Evolutionary conservation across 345 rosid genomes (phyloP), one percentile per base, ranked within the genome.

Genomic region (Physaria fendleri): DNA sequence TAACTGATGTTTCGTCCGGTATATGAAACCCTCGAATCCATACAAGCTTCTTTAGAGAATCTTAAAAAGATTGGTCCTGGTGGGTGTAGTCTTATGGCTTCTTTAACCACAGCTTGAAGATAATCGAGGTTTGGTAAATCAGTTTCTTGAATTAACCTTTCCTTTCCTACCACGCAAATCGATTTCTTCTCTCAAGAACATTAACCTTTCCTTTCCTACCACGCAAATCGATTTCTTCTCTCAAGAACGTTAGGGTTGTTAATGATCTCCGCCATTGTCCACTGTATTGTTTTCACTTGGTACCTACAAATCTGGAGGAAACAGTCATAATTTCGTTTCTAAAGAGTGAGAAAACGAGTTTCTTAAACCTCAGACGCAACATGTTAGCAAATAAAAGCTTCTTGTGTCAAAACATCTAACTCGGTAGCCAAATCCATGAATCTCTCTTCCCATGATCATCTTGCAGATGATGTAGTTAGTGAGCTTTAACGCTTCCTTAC

Each of bases 261-360:
- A 2, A 30, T 8, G 12, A 30, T 30, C 34, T 30, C 34, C 4
- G 12, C 34, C 34, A 30, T 30, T 30, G 34, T 8, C 34, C 34
- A 30, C 34, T 30, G 12, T 30, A 12, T 30, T 30, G 34, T 30
- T 30, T 30, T 8, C n/a, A 8, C 34, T 30, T 12, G 10, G 34
- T 30, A 1, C 34, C 34, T 30, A 4, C 84, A 27, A 66, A 82
- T 53, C 71, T 74, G 13, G 44, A 54, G 1, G 81, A 68, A 5
- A 64, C 78, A 56, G 69, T 74, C 78, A 69, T 71, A 0, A 82
- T 71, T 69, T 79, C 74, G 57, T 64, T 82, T 61, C 52, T 42
- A 12, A 71, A 75, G 1, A 90, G 81, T 20, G 76, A 80, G 6
- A 54, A 1, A 5, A 43, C 53, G 5, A 64, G 45, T 35, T 43